Evolutionary conservation across 2,329 filamentous ascomycete species (phyloP), one percentile per base, ranked within the genome.

Genomic region (Hirsutella rhossiliensis): DNA sequence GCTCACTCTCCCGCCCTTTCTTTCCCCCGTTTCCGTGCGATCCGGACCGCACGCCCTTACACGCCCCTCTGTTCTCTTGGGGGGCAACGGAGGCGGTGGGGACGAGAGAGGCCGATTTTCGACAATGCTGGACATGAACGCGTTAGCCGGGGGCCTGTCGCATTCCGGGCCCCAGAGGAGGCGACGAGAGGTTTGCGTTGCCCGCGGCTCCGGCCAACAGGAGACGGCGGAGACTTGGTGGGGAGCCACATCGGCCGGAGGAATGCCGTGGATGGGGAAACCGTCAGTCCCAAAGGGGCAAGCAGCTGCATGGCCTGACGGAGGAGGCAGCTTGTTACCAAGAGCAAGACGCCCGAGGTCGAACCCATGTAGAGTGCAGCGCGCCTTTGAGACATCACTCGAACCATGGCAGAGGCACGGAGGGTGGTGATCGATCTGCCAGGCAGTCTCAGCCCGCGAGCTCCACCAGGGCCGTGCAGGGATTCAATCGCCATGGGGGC

Each of bases 91-190:
- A 17, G 37, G 37, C 17, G 37, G 37, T 23, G 37, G 37, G 38
- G 32, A 34, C 13, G 34, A 36, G 34, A 9, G 15, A 36, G 8
- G 37, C 20, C 42, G 29, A 36, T 23, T 36, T 37, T 36, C 42
- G 42, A 23, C 36, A 40, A 40, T 36, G 19, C 27, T 29, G 17
- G 39, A 29, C 40, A 39, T 40, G 27, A 40, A 38, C 29, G 30
- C 19, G 40, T 29, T 38, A 31, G 34, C 17, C 17, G 18, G 32
- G 13, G 12, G 30, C 37, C 41, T 43, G 41, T 50, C 41, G 42
- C 48, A 50, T 50, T 50, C 48, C 41, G 32, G 32, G 32, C n/a
- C n/a, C n/a, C n/a, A n/a, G n/a, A n/a, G 32, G 32, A 34, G 32
- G 8, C 32, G 17, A 34, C 12, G 17, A 34, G 17, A n/a, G 32